phyloP scores from a whole-genome alignment of 1,284 basidiomycete species.

The Apiotrichum gracile region DNA sequence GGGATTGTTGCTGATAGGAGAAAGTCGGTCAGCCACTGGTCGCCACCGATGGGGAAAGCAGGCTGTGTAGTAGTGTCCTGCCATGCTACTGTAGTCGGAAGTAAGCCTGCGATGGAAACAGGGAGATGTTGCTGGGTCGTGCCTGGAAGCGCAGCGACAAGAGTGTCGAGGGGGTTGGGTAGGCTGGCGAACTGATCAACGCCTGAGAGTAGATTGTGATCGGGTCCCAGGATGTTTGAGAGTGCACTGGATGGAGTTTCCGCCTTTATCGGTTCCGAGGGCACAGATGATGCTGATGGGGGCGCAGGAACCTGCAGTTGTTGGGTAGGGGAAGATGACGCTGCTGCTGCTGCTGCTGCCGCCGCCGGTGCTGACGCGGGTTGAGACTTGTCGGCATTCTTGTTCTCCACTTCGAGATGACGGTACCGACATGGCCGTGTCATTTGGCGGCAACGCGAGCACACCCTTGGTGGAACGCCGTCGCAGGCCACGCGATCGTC shows the following conservation, averaged over 20 bases:
- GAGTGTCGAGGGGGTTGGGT: neutral
- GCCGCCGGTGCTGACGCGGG: neutral
- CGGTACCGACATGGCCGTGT: constrained; percentile 9
- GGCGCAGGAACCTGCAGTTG: too few relatives aligned
- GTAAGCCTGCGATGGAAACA: neutral
- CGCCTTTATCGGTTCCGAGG: too few relatives aligned
- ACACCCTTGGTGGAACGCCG: constrained; percentile 12
- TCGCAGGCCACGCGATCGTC: constrained; percentile 9
- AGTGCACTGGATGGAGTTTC: neutral
- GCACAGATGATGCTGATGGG: neutral
- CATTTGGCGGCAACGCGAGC: constrained; percentile 8
- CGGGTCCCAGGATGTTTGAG: neutral
- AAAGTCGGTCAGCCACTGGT: constrained; percentile 8
- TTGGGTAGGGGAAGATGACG: too few relatives aligned
- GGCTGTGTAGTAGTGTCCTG: neutral
- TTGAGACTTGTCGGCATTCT: neutral
- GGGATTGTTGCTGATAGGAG: constrained; percentile 8
- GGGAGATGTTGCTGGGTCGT: neutral
- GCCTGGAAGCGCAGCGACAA: neutral
- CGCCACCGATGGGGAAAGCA: neutral
- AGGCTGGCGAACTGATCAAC: neutral
- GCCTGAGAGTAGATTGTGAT: neutral
- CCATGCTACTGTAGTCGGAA: neutral
- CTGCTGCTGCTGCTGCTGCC: neutral
- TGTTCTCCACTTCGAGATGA: constrained; percentile 8